phyloP scores from a whole-genome alignment of 441 rosid species.

The Adansonia gregorii region DNA sequence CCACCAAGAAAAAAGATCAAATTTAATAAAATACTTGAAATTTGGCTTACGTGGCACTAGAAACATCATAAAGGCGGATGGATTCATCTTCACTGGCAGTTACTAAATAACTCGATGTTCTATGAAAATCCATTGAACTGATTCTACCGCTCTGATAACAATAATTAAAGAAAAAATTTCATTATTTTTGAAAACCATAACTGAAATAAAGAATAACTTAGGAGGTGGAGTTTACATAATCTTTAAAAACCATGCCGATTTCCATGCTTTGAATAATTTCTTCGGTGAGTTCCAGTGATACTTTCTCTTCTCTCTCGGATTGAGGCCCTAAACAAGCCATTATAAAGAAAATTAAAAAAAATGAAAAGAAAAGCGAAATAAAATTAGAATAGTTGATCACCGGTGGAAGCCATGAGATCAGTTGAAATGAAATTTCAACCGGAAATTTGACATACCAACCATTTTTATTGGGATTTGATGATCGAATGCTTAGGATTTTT shows the following conservation, averaged over 20 bases:
- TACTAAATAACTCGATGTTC: constrained; percentile 74
- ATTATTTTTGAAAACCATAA: neutral
- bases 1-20: neutral
- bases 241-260: constrained; percentile 81
- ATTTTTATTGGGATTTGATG: constrained; percentile 16
- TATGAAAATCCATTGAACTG: constrained; percentile 92
- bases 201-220: neutral
- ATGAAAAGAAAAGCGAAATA: neutral
- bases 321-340: constrained; percentile 44
- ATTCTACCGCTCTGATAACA: constrained; percentile 71
- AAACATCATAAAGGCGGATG: constrained; percentile 88
- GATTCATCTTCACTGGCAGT: constrained; percentile 97
- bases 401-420: constrained; percentile 2
- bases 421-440: neutral
- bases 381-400: neutral
- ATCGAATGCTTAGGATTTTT: constrained; percentile 13
- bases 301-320: constrained; percentile 79
- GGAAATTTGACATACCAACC: constrained; percentile 17
- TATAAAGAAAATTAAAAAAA: neutral
- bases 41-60: constrained; percentile 69
- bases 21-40: neutral
- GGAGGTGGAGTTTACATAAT: constrained; percentile 52
- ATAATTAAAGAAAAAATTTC: neutral
- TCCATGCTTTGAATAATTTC: constrained; percentile 93
- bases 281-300: constrained; percentile 77